These are phyloP conservation scores for Alternaria gansuensis DNA, from an alignment of 2,329 filamentous ascomycete species.

Conservation along the genomic window DNA sequence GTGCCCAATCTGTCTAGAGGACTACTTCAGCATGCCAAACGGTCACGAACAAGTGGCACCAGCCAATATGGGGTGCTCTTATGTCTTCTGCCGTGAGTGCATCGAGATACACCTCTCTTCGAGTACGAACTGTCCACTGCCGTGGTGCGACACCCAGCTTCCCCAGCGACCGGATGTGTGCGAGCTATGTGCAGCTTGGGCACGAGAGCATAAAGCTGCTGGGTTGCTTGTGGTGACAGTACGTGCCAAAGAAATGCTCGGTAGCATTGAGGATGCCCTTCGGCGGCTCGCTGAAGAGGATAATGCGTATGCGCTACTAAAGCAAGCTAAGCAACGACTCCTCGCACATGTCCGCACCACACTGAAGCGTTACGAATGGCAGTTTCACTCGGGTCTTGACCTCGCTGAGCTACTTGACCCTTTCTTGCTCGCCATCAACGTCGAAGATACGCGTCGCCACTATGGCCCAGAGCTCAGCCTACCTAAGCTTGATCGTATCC, in stretches of 20 bases:
- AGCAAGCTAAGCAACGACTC: constrained; percentile 3
- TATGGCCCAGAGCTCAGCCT: neutral
- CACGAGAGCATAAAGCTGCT: constrained; percentile 2
- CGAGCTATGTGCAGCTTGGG: constrained; percentile 25
- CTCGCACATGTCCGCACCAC: constrained; percentile 20
- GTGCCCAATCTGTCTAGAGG: constrained; percentile 27
- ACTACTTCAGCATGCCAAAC: constrained; percentile 20
- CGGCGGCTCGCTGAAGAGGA: constrained; percentile 17
- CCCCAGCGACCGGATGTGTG: constrained; percentile 23
- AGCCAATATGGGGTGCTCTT: constrained; percentile 22
- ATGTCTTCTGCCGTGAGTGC: constrained; percentile 28
- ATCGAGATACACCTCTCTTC: constrained; percentile 24
- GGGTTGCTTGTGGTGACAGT: constrained; percentile 25
- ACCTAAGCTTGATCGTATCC: neutral
- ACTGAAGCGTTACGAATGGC: constrained; percentile 28
- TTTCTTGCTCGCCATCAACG: neutral
- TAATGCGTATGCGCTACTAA: constrained; percentile 21
- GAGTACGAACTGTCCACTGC: constrained; percentile 21
- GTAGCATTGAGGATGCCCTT: constrained; percentile 26
- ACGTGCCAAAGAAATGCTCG: constrained; percentile 26
- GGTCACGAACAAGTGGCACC: constrained; percentile 16
- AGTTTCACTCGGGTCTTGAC: constrained; percentile 26
- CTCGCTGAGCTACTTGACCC: constrained; percentile 22
- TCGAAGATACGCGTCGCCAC: neutral
- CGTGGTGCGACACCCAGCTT: constrained; percentile 16